Base-by-base conservation (phyloP, 106 monocot species). In the Vanilla planifolia region DNA sequence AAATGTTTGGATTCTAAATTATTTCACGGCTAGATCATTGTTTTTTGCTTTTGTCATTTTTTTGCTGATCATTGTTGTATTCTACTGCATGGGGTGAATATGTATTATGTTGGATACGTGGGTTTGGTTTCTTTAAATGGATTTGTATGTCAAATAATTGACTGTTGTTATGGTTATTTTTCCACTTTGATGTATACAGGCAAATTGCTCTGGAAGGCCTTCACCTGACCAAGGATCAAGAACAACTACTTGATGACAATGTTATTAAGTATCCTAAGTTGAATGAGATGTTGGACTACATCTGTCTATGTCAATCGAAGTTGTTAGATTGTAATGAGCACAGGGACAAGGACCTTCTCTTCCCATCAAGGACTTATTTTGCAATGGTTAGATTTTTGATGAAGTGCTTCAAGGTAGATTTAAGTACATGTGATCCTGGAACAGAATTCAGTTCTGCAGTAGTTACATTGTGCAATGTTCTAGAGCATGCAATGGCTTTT, bases 121-220 rank as follows among this genome's bases (percentile, higher is more conserved):
- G 15, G n/a, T 30, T 53, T 5, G 15, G 2, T 0, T 29, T 16
- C n/a, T 53, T 32, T 53, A 25, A 8, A 24, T 53, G 13, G 5
- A 16, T 2, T 32, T 53, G 30, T n/a, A 53, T 30, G 16, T 22
- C 29, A 29, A 15, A 29, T 53, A 16, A 14, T 30, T 53, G 30
- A 53, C 6, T 28, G n/a, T n/a, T n/a, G n/a, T 30, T 53, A 6
- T 30, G 29, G 29, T 16, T n/a, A 3, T 53, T 53, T 53, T 53
- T 57, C 6, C n/a, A n/a, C n/a, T 7, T 27, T 52, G 57, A 28
- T 33, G 39, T 52, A 40, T 67, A 16, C 77, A 92, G 98, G 73
- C 91, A 98, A 80, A 88, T 98, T 81, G 91, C 98, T 70, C 68
- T 84, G 35, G 88, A 75, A 73, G 88, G 91, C 44, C 91, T 98